phyloP scores from a whole-genome alignment of 768 basidiomycete species.

The Lactarius akahatsu region DNA sequence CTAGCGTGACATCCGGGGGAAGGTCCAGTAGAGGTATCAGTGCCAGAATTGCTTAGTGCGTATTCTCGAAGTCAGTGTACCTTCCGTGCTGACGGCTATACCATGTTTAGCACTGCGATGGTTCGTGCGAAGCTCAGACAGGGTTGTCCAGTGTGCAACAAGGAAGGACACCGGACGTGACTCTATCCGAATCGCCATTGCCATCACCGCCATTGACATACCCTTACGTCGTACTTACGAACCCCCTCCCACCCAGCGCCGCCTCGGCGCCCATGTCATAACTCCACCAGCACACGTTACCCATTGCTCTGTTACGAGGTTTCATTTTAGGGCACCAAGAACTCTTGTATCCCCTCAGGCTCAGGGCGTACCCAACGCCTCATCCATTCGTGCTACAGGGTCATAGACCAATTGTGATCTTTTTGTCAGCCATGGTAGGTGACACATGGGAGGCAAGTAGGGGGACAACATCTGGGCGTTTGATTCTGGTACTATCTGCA shows the following conservation, averaged over 20 bases:
- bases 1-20: constrained; percentile 44
- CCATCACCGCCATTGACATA: background rate
- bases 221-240: constrained; percentile 1
- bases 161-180: constrained; percentile 47
- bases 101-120: constrained; percentile 57
- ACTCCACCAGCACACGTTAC: background rate
- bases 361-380: background rate
- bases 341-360: background rate
- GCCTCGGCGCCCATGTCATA: background rate
- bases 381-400: background rate
- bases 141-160: constrained; percentile 78
- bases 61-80: background rate
- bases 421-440: background rate
- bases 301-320: background rate
- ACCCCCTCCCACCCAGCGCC: background rate
- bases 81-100: background rate
- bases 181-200: constrained; percentile 3
- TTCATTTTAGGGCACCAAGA: background rate
- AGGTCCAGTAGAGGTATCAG: constrained; percentile 49
- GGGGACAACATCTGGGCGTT: background rate
- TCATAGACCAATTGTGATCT: background rate
- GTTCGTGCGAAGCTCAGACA: constrained; percentile 60
- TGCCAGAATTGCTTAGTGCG: constrained; percentile 76
- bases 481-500: constrained; percentile 2
- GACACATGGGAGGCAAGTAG: background rate